Percentiles rank a stretch among this genome's conserved stretches.
Conservation (phyloP, 148 eudicot species). For the Arctostaphylos glauca region DNA sequence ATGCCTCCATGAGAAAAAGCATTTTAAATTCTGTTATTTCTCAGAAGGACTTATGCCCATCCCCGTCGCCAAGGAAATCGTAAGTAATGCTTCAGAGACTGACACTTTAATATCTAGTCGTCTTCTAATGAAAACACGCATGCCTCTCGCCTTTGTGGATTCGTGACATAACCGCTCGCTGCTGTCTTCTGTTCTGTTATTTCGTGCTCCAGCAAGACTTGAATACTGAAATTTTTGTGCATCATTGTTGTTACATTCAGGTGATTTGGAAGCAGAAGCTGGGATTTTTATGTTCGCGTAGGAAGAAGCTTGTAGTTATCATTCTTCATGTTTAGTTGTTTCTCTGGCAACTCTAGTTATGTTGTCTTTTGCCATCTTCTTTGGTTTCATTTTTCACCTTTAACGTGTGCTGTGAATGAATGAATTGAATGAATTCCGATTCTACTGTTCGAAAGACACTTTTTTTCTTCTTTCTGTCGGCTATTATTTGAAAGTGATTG, state of each 20-base stretch:
- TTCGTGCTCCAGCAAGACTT: not conserved
- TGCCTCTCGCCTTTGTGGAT: not conserved
- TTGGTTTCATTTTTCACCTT: not conserved
- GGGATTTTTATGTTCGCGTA: not conserved
- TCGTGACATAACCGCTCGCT: not conserved
- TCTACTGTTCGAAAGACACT: not conserved
- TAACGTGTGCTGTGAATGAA: constrained; percentile 5
- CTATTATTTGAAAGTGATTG: not conserved
- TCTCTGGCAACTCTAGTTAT: not conserved
- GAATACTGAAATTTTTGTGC: not conserved
- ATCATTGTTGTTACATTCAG: constrained; percentile 10
- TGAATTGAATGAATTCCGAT: not conserved
- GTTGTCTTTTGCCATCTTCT: not conserved
- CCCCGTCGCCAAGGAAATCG: not conserved
- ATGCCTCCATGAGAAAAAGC: not conserved
- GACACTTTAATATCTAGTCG: too few species aligned
- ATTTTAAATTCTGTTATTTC: not conserved
- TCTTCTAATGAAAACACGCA: too few species aligned
- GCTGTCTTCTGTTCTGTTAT: not conserved
- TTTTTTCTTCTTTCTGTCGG: not conserved
- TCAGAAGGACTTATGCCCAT: not conserved
- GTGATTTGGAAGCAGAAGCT: constrained; percentile 12
- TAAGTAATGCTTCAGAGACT: not conserved
- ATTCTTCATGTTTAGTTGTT: constrained; percentile 5
- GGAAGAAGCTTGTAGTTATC: constrained; percentile 2